Evolutionary conservation across 106 monocot species (phyloP), one percentile per base, ranked within the genome.

Genomic region (Platanthera guangdongensis): DNA sequence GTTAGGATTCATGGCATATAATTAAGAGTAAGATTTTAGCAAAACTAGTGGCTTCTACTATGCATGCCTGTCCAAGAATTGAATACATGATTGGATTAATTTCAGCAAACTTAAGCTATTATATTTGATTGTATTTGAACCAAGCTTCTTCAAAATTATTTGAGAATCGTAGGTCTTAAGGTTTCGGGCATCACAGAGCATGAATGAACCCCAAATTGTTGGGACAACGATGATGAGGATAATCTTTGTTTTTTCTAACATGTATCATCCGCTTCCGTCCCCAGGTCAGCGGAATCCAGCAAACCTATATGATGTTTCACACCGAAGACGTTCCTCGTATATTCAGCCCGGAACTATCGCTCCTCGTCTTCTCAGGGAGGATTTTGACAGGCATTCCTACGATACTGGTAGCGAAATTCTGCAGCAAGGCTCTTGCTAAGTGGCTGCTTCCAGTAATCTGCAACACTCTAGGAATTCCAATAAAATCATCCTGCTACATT

Each of bases 341-440:
- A 16, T 87, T 89, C 50, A 84, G 77, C 49, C 55, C 81, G 14
- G 57, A 88, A 45, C 25, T 91, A n/a, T 52, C 90, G 0, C 50
- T 91, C 46, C 53, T 69, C 14, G 74, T 75, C 54, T 91, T 93
- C 48, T 5, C 83, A 0, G 89, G 84, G 62, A 84, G 96, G 59
- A 49, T 91, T 4, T 47, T 91, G 12, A 72, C 89, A 1, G 96
- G 96, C 67, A 91, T 97, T 47, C 89, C 96, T 14, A 86, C 89
- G 21, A 97, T 97, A 59, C 86, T 97, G 6, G 8, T 84, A 0
- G 93, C 87, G 65, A 97, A 97, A 70, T 93, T 91, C 76, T 97
- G 96, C 87, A 91, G 87, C 86, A 93, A 97, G 84, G 91, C 93
- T 0, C 72, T 93, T 8, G 74, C 93, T 0, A 97, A 93, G 77